Percentiles rank a stretch among this genome's conserved stretches.
These are phyloP conservation scores for Aplosporella prunicola DNA, from an alignment of 2,329 filamentous ascomycete species.

Conservation along the genomic window DNA sequence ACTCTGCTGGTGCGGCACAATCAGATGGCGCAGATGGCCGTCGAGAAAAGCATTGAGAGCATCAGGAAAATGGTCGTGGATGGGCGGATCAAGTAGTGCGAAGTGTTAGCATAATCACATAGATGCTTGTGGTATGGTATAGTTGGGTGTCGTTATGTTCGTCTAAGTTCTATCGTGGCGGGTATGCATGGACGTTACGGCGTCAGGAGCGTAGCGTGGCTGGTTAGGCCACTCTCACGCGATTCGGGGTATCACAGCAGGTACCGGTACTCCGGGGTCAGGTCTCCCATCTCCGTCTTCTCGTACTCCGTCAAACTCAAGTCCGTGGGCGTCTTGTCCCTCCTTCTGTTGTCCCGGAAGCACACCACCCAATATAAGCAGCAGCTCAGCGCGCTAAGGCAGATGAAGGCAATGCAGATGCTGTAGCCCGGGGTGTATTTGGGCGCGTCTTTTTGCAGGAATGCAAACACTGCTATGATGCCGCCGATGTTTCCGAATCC, in stretches of 20 bases:
- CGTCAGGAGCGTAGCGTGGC: background rate
- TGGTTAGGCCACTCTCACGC: background rate
- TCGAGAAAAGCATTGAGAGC: constrained; percentile 33
- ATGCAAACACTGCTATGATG: constrained; percentile 44
- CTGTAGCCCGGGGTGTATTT: constrained; percentile 62
- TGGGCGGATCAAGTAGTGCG: constrained; percentile 20
- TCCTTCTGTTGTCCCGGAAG: constrained; percentile 49
- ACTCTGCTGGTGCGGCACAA: constrained; percentile 20
- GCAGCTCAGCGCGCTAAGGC: constrained; percentile 55
- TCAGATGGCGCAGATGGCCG: constrained; percentile 31
- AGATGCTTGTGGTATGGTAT: no score
- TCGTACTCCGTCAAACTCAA: constrained; percentile 50
- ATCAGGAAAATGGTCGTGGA: constrained; percentile 35
- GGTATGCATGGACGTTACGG: background rate
- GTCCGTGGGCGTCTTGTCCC: constrained; percentile 40
- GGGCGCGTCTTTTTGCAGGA: constrained; percentile 52
- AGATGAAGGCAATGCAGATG: constrained; percentile 66
- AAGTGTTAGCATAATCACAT: no score
- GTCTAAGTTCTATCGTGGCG: no score
- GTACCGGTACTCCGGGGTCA: constrained; percentile 53
- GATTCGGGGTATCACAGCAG: constrained; percentile 31
- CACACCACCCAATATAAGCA: constrained; percentile 52
- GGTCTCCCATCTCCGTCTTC: constrained; percentile 51
- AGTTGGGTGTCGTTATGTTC: no score
- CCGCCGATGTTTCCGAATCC: constrained; percentile 42